Conservation (phyloP, 495 filamentous ascomycete genomes). For the Penicillium coffeae region DNA sequence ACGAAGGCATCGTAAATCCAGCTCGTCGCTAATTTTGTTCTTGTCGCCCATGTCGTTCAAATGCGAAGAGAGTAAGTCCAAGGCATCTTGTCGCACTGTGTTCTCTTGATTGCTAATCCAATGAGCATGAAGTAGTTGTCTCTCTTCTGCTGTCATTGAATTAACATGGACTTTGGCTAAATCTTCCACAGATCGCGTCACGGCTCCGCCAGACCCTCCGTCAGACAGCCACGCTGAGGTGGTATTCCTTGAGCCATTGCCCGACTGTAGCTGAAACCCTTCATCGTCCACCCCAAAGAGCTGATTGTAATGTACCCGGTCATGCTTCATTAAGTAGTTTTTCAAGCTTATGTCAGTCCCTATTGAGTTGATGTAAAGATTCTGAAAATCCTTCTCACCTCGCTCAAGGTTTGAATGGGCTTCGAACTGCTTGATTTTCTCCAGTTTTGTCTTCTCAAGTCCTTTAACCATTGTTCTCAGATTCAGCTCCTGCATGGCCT, state of each 20-base stretch:
- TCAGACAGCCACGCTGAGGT: not conserved
- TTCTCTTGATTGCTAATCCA: not conserved
- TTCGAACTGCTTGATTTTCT: not conserved
- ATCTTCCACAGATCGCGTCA: not conserved
- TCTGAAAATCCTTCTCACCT: not conserved
- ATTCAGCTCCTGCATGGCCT: slow-evolving; percentile 3
- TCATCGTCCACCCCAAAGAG: slow-evolving; percentile 1
- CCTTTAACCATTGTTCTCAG: slow-evolving; percentile 11
- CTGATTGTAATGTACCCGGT: not conserved
- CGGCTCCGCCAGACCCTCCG: not conserved
- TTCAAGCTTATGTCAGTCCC: slow-evolving; percentile 1
- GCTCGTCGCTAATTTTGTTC: not conserved
- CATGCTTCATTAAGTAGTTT: not conserved
- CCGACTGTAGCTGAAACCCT: not conserved
- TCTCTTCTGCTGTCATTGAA: slow-evolving; percentile 1
- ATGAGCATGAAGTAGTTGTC: not conserved
- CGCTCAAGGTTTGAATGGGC: not conserved
- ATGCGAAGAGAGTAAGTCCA: not conserved
- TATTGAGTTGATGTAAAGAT: not conserved
- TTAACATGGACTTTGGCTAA: not conserved
- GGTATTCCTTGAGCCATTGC: not conserved
- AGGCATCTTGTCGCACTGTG: not conserved
- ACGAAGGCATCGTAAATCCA: slow-evolving; percentile 5
- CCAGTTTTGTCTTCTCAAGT: slow-evolving; percentile 15
- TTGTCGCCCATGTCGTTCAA: not conserved